Conservation (phyloP, 2,329 filamentous ascomycete genomes). For the Curvularia spicifera region DNA sequence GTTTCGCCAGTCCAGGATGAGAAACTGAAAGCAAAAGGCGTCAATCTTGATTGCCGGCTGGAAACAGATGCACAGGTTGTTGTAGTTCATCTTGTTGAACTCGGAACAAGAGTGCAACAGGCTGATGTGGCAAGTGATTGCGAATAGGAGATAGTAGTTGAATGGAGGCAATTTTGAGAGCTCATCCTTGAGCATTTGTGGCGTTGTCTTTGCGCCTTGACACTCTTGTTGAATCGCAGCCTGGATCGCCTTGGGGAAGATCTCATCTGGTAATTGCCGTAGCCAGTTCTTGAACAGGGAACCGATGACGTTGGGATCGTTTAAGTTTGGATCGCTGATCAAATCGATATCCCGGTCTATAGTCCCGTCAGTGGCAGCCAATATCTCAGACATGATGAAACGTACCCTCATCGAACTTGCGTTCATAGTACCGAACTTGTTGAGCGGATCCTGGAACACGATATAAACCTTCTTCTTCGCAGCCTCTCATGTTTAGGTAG, state of each 20-base stretch:
- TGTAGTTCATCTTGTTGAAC: slow-evolving; percentile 98
- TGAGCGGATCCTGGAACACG: slow-evolving; percentile 88
- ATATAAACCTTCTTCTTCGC: slow-evolving; percentile 92
- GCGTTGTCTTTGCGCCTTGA: slow-evolving; percentile 77
- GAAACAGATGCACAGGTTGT: slow-evolving; percentile 95
- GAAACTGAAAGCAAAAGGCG: slow-evolving; percentile 90
- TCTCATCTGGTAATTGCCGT: slow-evolving; percentile 89
- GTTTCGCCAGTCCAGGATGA: slow-evolving; percentile 93
- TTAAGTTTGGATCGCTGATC: slow-evolving; percentile 84
- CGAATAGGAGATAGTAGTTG: slow-evolving; percentile 97
- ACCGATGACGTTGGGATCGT: slow-evolving; percentile 95
- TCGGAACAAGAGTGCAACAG: slow-evolving; percentile 88
- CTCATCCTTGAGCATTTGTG: slow-evolving; percentile 86
- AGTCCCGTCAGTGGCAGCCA: slow-evolving; percentile 16
- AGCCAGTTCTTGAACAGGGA: slow-evolving; percentile 98
- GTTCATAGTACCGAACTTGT: slow-evolving; percentile 92
- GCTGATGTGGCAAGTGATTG: slow-evolving; percentile 94
- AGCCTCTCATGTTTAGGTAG: slow-evolving; percentile 93
- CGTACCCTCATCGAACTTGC: slow-evolving; percentile 83
- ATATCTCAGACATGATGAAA: not conserved
- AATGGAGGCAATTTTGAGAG: slow-evolving; percentile 93
- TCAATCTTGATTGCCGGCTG: slow-evolving; percentile 97
- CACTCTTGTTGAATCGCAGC: slow-evolving; percentile 81
- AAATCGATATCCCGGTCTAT: slow-evolving; percentile 86
- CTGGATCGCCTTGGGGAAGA: slow-evolving; percentile 86